Evolutionary conservation across 208 protist species (phyloP).

Genomic region (Leptomonas pyrrhocoris): DNA sequence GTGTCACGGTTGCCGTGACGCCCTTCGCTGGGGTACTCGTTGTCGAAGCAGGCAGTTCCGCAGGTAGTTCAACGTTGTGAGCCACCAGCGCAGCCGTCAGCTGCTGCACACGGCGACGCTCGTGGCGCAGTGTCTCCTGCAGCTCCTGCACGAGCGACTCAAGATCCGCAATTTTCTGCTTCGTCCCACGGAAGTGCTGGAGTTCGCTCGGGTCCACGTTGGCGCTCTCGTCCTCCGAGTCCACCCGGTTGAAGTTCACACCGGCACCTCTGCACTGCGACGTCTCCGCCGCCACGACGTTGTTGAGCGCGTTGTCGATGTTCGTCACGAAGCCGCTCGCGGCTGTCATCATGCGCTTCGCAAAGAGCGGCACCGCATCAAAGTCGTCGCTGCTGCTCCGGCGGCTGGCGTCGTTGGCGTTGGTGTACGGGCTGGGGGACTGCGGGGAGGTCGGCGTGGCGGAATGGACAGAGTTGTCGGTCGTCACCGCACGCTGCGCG

Average conservation of each 20-base stretch:
- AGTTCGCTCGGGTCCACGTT: conserved; percentile 29
- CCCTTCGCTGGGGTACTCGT: conserved; percentile 2
- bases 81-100: conserved; percentile 32
- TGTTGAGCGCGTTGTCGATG: conserved; percentile 50
- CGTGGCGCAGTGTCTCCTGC: conserved; percentile 56
- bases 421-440: conserved; percentile 4
- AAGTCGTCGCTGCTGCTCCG: conserved; percentile 25
- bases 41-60: not conserved
- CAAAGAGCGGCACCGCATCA: conserved; percentile 37
- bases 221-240: conserved; percentile 17
- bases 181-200: conserved; percentile 7
- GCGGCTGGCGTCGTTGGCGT: conserved; percentile 7
- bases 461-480: not conserved
- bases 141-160: conserved; percentile 65
- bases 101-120: conserved; percentile 34
- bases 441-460: not conserved
- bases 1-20: not conserved
- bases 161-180: conserved; percentile 36
- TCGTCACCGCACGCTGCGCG: not conserved
- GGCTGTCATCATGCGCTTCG: conserved; percentile 44
- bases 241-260: not conserved
- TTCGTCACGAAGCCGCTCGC: conserved; percentile 47
- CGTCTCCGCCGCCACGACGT: conserved; percentile 20
- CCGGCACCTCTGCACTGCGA: conserved; percentile 12
- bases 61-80: conserved; percentile 37